Evolutionary conservation across 768 basidiomycete species (phyloP), one percentile per base, ranked within the genome.

Genomic region (Pholiota conissans): DNA sequence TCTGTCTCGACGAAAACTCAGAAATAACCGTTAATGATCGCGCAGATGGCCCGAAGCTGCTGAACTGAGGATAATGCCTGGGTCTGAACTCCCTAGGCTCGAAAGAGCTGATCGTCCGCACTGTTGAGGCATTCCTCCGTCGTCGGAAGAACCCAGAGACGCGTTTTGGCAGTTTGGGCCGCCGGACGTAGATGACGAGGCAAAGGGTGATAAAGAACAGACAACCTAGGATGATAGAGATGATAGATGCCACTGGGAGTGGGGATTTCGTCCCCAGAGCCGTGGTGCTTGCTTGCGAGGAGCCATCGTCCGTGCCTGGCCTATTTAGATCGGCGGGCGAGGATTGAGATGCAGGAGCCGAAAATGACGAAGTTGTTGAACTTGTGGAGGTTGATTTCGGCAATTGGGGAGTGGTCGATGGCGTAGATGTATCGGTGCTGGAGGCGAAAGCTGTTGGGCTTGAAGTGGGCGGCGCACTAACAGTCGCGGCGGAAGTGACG

Each of bases 151-250:
- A 16, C n/a, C 28, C 24, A 13, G 28, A 27, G 20, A 49, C 26
- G 47, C 49, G 48, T 14, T n/a, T 29, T 27, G 55, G 11, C 16
- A 50, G n/a, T 24, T 13, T 29, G 3, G 35, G 26, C 2, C n/a
- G 37, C 47, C 48, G 34, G 27, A 56, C 34, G 20, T 56, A 56
- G 24, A 56, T 39, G 16, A 56, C 55, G 9, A 56, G 34, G 32
- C 47, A 49, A 13, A 56, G 47, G 24, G 55, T 49, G 6, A 56
- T 56, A 24, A 49, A 49, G 55, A 56, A 56, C 26, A 56, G 37
- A 30, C 22, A 47, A 16, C 55, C 47, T 32, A 56, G 26, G 48
- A 56, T 29, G 3, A 56, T 56, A 9, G 55, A 48, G 13, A 56
- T 37, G 22, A 56, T 50, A 18, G 55, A 56, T n/a, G 48, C 49